A percentile compares a stretch with the other conserved stretches of the same genome.
These are phyloP conservation scores for Clonostachys rosea DNA, from an alignment of 2,329 filamentous ascomycete genomes.

Conservation along the genomic window DNA sequence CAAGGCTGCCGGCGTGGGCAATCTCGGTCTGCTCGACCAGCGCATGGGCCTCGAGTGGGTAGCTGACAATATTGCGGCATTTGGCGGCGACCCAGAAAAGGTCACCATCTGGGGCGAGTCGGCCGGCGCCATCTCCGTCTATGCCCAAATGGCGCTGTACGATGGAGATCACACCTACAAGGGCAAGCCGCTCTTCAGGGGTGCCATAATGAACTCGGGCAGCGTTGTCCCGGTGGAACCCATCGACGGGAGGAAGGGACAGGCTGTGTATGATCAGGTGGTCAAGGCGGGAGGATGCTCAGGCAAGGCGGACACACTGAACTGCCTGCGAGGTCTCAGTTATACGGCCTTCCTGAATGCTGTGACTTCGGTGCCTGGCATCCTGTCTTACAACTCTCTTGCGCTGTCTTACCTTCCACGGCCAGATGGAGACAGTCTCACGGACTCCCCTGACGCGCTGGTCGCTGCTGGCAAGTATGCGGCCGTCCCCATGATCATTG, in stretches of 20 bases:
- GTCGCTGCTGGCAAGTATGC: constrained; percentile 43
- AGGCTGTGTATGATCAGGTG: constrained; percentile 49
- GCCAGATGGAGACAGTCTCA: constrained; percentile 50
- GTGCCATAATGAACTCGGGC: constrained; percentile 60
- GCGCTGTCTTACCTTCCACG: constrained; percentile 58
- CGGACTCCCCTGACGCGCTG: constrained; percentile 46
- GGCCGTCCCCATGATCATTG: constrained; percentile 57
- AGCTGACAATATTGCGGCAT: constrained; percentile 57
- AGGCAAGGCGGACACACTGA: constrained; percentile 38
- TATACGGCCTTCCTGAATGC: constrained; percentile 49
- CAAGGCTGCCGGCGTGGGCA: constrained; percentile 47
- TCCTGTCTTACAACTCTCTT: constrained; percentile 52
- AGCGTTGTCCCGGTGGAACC: constrained; percentile 42
- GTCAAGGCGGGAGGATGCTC: constrained; percentile 48
- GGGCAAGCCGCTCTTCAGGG: constrained; percentile 47
- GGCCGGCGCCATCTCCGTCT: constrained; percentile 54
- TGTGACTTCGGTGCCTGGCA: constrained; percentile 50
- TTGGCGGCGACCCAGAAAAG: constrained; percentile 60
- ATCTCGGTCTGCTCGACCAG: constrained; percentile 58
- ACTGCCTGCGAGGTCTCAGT: constrained; percentile 49
- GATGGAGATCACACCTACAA: constrained; percentile 59
- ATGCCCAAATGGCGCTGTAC: constrained; percentile 59
- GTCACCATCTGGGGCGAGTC: constrained; percentile 64
- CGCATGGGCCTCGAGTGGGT: constrained; percentile 58
- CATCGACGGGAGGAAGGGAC: constrained; percentile 50